A percentile compares a stretch with the other conserved stretches of the same genome.
Evolutionary conservation across 2,329 filamentous ascomycete species (phyloP).

Genomic region (Fusarium sp.): DNA sequence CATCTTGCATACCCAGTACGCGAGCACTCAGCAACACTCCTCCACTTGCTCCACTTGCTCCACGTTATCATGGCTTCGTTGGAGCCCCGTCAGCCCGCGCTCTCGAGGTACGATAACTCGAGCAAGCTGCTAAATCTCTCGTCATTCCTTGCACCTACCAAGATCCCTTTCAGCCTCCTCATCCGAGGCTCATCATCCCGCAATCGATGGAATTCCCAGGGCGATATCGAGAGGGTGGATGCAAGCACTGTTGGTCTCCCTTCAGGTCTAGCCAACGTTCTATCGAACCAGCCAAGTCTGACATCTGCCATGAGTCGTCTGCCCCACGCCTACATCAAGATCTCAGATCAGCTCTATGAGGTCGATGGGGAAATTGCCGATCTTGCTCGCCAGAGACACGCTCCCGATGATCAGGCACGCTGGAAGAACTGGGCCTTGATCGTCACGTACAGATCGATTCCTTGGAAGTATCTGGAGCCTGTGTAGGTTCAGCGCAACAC

Average conservation of each 20-base stretch:
- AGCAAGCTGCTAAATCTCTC: background rate
- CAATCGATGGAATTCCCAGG: background rate
- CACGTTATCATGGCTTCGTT: background rate
- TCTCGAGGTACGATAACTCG: background rate
- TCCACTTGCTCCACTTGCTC: background rate
- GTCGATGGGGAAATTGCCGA: background rate
- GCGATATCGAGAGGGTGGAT: background rate
- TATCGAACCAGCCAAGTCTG: background rate
- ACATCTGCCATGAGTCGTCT: background rate
- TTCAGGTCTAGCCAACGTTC: background rate
- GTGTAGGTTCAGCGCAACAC: background rate
- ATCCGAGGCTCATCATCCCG: background rate
- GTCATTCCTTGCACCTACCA: background rate
- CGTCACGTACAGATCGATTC: background rate
- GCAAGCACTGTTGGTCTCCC: background rate
- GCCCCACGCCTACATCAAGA: background rate
- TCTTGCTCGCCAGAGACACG: background rate
- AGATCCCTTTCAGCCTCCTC: background rate
- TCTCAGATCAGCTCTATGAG: background rate
- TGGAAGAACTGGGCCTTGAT: background rate
- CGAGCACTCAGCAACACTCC: background rate
- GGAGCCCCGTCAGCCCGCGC: background rate
- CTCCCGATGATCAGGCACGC: background rate
- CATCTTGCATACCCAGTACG: background rate
- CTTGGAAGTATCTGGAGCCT: background rate